Base-by-base conservation (phyloP, 2,329 filamentous ascomycete genomes). In the Phyllosticta citriasiana region DNA sequence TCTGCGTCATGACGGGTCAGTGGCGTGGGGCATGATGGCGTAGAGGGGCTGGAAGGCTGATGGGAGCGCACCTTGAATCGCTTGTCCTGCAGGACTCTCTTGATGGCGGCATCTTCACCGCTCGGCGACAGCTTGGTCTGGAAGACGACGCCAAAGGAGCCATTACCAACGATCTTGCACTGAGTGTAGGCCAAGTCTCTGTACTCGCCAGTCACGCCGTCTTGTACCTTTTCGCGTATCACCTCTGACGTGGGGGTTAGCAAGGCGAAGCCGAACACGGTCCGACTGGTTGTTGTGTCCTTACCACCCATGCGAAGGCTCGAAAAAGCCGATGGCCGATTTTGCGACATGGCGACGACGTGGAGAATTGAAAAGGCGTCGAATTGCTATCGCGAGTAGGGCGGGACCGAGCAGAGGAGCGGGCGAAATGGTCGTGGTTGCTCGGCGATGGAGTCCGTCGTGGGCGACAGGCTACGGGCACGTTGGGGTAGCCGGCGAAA, bases 101-200 rank as follows among this genome's bases (percentile, higher is more conserved):
- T 99, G 82, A 99, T 99, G 74, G 94, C 94, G 59, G 94, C 94
- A 79, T 99, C 94, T 77, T 99, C 94, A 66, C 93, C 93, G 65
- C 89, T 94, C n/a, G 94, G 94, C 64, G 93, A 93, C 70, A 99
- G 84, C 80, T 97, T 97, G 62, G 94, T 99, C 80, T 99, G 94
- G 77, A 99, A 99, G 66, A 99, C 94, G 57, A 99, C 93, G 66
- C 94, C 94, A 69, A 99, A 99, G 40, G 93, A 97, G 68, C 94
- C 94, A 79, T 99, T 99, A 75, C 94, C 94, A 56, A 99, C 94
- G 71, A 99, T 97, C 80, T 99, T 99, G 82, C 93, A 97, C 75
- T 97, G 94, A 61, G 94, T 97, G 77, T 99, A 99, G 75, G 96
- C 91, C 78, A 99, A 86, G 71, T 99, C 94, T 76, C 90, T 88